Percentiles rank a stretch among this genome's conserved stretches.
These are phyloP conservation scores for Lactarius tabidus DNA, from an alignment of 768 basidiomycete genomes.

Conservation along the genomic window DNA sequence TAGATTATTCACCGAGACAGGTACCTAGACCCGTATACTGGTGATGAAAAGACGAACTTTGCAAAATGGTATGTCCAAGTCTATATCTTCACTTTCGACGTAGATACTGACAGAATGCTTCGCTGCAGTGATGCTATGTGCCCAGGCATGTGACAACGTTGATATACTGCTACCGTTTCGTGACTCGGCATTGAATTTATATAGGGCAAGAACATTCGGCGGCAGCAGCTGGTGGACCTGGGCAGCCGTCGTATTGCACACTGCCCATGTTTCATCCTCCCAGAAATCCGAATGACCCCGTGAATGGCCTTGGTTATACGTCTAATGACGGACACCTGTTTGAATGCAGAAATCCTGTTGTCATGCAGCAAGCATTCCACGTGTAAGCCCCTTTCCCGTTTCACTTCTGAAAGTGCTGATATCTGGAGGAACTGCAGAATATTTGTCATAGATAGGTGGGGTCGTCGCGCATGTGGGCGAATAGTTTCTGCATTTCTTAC, in stretches of 20 bases:
- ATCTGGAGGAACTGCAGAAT: not conserved
- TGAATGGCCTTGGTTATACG: slow-evolving; percentile 40
- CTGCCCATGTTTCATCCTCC: slow-evolving; percentile 50
- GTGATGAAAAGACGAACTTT: slow-evolving; percentile 32
- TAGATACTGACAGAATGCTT: slow-evolving; percentile 1
- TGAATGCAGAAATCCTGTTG: slow-evolving; percentile 48
- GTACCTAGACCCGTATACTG: slow-evolving; percentile 51
- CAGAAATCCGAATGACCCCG: slow-evolving; percentile 30
- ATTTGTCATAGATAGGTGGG: not conserved
- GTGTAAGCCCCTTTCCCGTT: not conserved
- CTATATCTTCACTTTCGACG: not conserved
- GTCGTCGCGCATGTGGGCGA: not conserved
- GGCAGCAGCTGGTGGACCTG: slow-evolving; percentile 28
- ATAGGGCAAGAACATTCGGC: slow-evolving; percentile 49
- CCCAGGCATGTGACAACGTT: slow-evolving; percentile 33
- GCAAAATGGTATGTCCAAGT: slow-evolving; percentile 51
- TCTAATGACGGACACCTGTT: slow-evolving; percentile 53
- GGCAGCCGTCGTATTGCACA: slow-evolving; percentile 50
- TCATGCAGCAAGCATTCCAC: slow-evolving; percentile 33
- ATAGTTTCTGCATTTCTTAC: not conserved
- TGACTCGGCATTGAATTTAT: not conserved
- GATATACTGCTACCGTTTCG: not conserved
- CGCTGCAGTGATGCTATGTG: slow-evolving; percentile 46
- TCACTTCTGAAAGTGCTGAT: not conserved
- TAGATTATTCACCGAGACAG: not conserved